Evolutionary conservation across 2,329 filamentous ascomycete species (phyloP), one percentile per base, ranked within the genome.

Genomic region (Ophiocordyceps unilateralis): DNA sequence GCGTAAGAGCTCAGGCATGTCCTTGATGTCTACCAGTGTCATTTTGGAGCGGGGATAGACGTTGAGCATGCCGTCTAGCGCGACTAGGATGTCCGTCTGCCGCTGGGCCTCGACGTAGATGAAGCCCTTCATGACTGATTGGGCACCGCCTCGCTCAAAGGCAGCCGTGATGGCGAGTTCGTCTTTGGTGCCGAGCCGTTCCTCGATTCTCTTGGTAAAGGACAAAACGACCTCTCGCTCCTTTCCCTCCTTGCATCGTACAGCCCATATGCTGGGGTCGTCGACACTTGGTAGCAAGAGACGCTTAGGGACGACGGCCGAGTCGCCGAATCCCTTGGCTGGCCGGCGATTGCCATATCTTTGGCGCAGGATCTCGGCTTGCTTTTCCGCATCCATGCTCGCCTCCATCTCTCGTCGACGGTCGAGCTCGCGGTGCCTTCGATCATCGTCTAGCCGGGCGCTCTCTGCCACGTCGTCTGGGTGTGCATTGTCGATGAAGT

Each of bases 1-100:
- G 42, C 87, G 78, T 17, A 98, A 70, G n/a, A 98, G 73, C 61
- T 96, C 91, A 2, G 91, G 89, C 80, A 95, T 94, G 62, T 98
- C 91, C 60, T 93, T 93, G 54, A 96, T 87, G 41, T 91, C 85
- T 37, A 98, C 86, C 42, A 96, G 68, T 39, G 88, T 76, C 65
- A 91, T 81, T 61, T 87, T 91, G 23, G 77, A 82, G 44, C 86
- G 78, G 43, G 89, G 84, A 58, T 95, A 98, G 32, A 93, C 83
- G 55, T 94, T 87, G 47, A 85, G 75, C 55, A 98, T 76, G 37
- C 81, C 83, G 47, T 94, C 84, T 37, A 94, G 68, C 8, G 86
- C 84, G 42, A 79, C 71, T 54, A 88, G 68, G 50, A 96, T 85
- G 61, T 95, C 87, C 39, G 83, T 83, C 58, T 91, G 83, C 48